Percentiles rank a stretch among this genome's conserved stretches.
These are phyloP conservation scores for Collybia nuda DNA, from an alignment of 768 basidiomycete genomes.

Conservation along the genomic window DNA sequence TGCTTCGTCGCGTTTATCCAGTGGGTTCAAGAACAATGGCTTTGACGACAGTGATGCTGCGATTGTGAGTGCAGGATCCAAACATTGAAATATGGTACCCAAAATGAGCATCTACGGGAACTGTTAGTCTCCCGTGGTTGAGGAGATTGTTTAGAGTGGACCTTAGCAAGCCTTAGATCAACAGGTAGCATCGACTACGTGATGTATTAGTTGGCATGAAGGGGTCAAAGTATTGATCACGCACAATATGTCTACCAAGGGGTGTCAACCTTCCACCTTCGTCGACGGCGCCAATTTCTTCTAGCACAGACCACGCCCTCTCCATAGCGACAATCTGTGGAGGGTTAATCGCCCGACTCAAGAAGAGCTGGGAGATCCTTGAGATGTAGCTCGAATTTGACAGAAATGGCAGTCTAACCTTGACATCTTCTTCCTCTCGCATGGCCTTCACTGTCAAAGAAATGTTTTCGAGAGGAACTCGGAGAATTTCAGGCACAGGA, in stretches of 20 bases:
- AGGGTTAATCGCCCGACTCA: conserved; percentile 80
- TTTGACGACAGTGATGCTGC: conserved; percentile 86
- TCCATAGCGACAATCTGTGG: conserved; percentile 77
- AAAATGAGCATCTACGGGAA: conserved; percentile 79
- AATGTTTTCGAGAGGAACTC: conserved; percentile 83
- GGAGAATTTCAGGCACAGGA: conserved; percentile 84
- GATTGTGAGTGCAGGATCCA: conserved; percentile 79
- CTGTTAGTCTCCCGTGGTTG: background rate
- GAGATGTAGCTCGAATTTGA: background rate
- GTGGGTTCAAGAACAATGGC: conserved; percentile 78
- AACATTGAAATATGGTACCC: conserved; percentile 78
- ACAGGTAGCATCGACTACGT: conserved; percentile 86
- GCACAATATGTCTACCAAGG: conserved; percentile 77
- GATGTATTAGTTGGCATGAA: background rate
- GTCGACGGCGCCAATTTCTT: conserved; percentile 78
- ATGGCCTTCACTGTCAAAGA: conserved; percentile 81
- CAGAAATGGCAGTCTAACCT: conserved; percentile 38
- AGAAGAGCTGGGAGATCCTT: conserved; percentile 44
- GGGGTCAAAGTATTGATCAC: conserved; percentile 11
- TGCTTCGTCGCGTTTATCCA: conserved; percentile 84
- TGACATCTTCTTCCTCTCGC: conserved; percentile 75
- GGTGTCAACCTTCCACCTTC: conserved; percentile 68
- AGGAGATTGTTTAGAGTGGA: conserved; percentile 19
- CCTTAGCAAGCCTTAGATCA: conserved; percentile 86
- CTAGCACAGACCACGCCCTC: conserved; percentile 68